Evolutionary conservation across 306 rosid species (phyloP), one percentile per base, ranked within the genome.

Genomic region (Calophaca sinica): DNA sequence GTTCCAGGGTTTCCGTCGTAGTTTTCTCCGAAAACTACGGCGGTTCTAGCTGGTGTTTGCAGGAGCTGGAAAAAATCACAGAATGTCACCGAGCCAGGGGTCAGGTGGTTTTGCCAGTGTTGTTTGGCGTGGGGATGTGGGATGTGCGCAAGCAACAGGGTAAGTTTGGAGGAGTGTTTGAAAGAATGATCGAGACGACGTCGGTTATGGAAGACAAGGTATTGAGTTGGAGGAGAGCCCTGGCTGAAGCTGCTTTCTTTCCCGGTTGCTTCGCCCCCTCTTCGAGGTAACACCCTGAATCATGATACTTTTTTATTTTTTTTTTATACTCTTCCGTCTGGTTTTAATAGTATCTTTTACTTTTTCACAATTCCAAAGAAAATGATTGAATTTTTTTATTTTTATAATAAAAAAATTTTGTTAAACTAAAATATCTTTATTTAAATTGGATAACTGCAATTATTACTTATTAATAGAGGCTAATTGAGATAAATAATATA

Each of bases 151-250:
- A 39, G 49, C 75, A 54, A 48, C 26, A 7, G 1, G 76, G 76
- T 28, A 11, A 6, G 10, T 72, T 72, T 44, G 77, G 77, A 29
- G 1, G 7, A 6, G 57, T 7, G n/a, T 72, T 72, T 72, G 68
- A 57, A 13, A 2, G 5, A 44, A 51, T 72, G 51, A 13, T 72
- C 2, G 31, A 44, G 54, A 12, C 5, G 38, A 3, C 9, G 6
- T 57, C 76, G 4, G 36, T 20, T 26, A 4, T 15, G 26, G n/a
- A 54, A 15, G 42, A 12, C 7, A 54, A 12, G n/a, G 51, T 13
- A 51, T 5, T 28, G 65, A 42, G 12, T 9, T 72, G 68, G 77
- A 58, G 58, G 1, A 58, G 58, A 31, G 67, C 68, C 10, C 58
- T 72, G 5, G 13, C 77, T 11, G 57, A 72, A 12, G 45, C 28